phyloP scores from a whole-genome alignment of 129 eudicot species.

The Escallonia herrerae region DNA sequence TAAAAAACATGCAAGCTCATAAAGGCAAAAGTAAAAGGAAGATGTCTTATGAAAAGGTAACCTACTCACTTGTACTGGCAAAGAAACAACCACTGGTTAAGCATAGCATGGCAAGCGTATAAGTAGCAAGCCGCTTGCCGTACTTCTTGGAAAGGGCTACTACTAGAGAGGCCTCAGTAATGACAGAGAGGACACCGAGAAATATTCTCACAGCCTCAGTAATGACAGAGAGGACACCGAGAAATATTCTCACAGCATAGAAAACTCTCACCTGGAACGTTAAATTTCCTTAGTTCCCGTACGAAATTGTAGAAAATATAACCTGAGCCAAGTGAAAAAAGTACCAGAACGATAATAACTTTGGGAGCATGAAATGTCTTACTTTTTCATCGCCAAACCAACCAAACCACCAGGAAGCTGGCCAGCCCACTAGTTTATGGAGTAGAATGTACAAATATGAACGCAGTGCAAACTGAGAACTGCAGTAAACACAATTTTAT shows the following conservation, averaged over 20 bases:
- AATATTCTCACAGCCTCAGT: too few relatives aligned
- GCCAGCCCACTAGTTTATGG: constrained; percentile 74
- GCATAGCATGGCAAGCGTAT: constrained; percentile 86
- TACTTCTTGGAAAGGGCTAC: constrained; percentile 91
- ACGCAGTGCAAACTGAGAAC: constrained; percentile 83
- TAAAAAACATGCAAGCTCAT: not conserved
- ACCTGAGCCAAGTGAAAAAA: not conserved
- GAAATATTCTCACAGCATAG: constrained; percentile 79
- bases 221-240: constrained; percentile 71
- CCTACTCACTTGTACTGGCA: constrained; percentile 88
- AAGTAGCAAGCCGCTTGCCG: constrained; percentile 86
- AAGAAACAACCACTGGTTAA: constrained; percentile 94
- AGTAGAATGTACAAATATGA: constrained; percentile 80
- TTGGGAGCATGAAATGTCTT: constrained; percentile 1
- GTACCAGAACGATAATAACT: not conserved
- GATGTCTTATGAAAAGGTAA: not conserved
- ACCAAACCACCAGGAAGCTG: constrained; percentile 73
- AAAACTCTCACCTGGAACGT: constrained; percentile 77
- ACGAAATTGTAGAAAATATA: constrained; percentile 3
- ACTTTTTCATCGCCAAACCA: constrained; percentile 85
- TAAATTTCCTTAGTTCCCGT: constrained; percentile 2
- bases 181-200: too few relatives aligned
- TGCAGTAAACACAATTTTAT: constrained; percentile 32
- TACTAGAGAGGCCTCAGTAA: constrained; percentile 83
- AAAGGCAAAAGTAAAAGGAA: not conserved